Percentiles rank a stretch among this genome's conserved stretches.
Conservation (phyloP, 345 rosid genomes). For the Raphanus sativus region DNA sequence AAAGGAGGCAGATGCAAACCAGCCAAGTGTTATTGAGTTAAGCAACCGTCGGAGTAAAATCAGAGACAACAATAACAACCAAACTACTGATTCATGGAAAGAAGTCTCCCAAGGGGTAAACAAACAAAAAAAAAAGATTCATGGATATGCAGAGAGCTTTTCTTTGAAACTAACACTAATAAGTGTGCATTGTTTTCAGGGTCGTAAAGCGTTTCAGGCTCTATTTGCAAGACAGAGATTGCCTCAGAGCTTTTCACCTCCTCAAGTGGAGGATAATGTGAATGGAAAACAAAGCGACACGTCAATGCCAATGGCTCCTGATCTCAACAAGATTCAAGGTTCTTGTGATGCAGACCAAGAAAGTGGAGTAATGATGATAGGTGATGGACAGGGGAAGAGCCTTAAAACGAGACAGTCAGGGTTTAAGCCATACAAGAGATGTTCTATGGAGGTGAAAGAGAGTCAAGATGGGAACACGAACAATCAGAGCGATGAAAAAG, state of each 20-base stretch:
- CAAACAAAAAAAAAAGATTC: constrained; percentile 1
- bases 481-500: constrained; percentile 68
- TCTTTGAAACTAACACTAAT: not conserved
- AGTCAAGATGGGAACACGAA: constrained; percentile 41
- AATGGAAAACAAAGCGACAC: constrained; percentile 38
- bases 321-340: constrained; percentile 42
- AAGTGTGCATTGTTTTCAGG: constrained; percentile 41
- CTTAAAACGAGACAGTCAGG: constrained; percentile 68
- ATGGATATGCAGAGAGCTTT: not conserved
- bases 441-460: constrained; percentile 79
- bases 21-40: constrained; percentile 42
- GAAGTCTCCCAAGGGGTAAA: constrained; percentile 90
- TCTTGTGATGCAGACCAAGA: constrained; percentile 49
- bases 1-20: constrained; percentile 57
- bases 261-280: constrained; percentile 38
- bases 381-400: constrained; percentile 52
- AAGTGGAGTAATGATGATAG: constrained; percentile 52
- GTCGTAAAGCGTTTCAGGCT: constrained; percentile 87
- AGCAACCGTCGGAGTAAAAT: constrained; percentile 56
- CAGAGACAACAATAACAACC: constrained; percentile 42
- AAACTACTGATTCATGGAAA: constrained; percentile 72
- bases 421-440: constrained; percentile 94
- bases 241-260: constrained; percentile 97
- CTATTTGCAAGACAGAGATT: constrained; percentile 78
- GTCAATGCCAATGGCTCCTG: constrained; percentile 34